phyloP scores from a whole-genome alignment of 2,329 filamentous ascomycete genomes.

The Chaetomiaceae sp. region DNA sequence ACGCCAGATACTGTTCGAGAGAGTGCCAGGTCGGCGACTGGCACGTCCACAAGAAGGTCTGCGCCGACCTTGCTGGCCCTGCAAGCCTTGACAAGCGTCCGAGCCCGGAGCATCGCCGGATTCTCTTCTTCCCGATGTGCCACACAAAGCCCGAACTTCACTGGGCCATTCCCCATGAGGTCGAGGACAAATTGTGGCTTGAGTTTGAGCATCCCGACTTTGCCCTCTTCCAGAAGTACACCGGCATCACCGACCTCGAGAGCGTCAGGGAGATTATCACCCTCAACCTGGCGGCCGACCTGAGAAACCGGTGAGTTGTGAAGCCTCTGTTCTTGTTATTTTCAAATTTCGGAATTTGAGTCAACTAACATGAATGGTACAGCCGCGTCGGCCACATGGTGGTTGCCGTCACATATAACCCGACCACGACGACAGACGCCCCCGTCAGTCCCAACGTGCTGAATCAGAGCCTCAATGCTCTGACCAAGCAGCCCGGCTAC shows the following conservation, averaged over 20 bases:
- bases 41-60: constrained; percentile 16
- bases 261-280: background rate
- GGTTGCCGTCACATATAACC: background rate
- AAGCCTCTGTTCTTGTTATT: too few species aligned
- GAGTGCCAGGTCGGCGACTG: constrained; percentile 14
- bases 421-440: background rate
- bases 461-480: constrained; percentile 12
- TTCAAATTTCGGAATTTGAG: too few species aligned
- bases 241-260: background rate
- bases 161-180: constrained; percentile 1
- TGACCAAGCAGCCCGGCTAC: constrained; percentile 8
- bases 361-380: too few species aligned
- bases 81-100: background rate
- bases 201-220: background rate
- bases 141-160: constrained; percentile 3
- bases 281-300: background rate
- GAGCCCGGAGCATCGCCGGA: constrained; percentile 3
- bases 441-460: background rate
- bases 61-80: constrained; percentile 3
- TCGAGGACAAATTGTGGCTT: background rate
- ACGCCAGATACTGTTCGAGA: constrained; percentile 13
- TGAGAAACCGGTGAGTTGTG: constrained; percentile 1
- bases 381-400: constrained; percentile 6
- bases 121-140: constrained; percentile 11
- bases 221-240: background rate